A percentile compares a stretch with the other conserved stretches of the same genome.
Conservation (phyloP, 106 monocot genomes). For the Dioscorea zingiberensis region DNA sequence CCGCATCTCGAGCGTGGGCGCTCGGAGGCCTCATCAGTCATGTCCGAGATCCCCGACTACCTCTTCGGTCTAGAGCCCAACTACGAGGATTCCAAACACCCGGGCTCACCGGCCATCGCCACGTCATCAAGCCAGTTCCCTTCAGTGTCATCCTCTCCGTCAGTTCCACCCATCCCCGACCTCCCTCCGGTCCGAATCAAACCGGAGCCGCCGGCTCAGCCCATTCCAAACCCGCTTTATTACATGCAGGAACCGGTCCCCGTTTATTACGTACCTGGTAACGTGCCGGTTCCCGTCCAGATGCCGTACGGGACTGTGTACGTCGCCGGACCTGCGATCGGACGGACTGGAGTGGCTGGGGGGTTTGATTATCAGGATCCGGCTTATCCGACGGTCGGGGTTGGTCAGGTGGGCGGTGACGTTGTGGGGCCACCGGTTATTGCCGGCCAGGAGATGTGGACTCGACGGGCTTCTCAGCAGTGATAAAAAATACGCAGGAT, state of each 20-base stretch:
- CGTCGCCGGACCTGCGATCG: background rate
- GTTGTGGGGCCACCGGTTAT: constrained; percentile 2
- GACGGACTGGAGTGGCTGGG: background rate
- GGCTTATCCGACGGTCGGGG: constrained; percentile 7
- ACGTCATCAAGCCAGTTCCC: constrained; percentile 4
- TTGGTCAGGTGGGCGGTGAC: background rate
- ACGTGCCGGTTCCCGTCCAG: background rate
- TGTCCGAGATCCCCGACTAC: constrained; percentile 64
- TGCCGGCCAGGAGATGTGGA: background rate
- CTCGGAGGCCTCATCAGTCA: constrained; percentile 50
- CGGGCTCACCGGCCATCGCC: constrained; percentile 13
- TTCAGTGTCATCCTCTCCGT: background rate
- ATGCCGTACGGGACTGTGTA: background rate
- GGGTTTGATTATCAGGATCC: constrained; percentile 8
- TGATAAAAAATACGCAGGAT: too few species aligned
- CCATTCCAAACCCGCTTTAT: constrained; percentile 10
- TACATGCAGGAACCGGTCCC: constrained; percentile 9
- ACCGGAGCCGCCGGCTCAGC: constrained; percentile 4
- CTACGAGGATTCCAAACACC: constrained; percentile 14
- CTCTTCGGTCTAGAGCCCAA: constrained; percentile 50
- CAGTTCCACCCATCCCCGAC: constrained; percentile 3
- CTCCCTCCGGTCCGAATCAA: constrained; percentile 7
- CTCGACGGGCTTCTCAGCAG: background rate
- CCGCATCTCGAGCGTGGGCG: constrained; percentile 11
- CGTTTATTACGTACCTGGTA: constrained; percentile 4